phyloP scores from a whole-genome alignment of 1,284 basidiomycete genomes.

The Phylloboletellus chloephorus region DNA sequence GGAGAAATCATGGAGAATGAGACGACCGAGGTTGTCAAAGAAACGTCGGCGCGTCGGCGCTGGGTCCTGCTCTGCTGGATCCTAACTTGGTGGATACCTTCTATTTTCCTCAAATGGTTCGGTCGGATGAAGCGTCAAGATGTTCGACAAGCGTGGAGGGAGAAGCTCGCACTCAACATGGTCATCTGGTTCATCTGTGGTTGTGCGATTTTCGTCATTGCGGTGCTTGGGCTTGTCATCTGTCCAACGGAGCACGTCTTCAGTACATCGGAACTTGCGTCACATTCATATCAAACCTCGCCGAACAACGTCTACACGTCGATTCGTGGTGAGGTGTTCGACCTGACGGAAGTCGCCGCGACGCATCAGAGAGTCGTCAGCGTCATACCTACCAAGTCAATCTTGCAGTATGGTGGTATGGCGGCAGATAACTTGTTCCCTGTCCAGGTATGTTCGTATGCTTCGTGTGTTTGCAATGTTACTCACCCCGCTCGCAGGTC shows the following conservation, averaged over 20 bases:
- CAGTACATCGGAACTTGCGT: constrained; percentile 69
- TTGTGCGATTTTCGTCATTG: constrained; percentile 89
- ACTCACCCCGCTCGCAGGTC: constrained; percentile 47
- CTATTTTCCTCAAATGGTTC: constrained; percentile 60
- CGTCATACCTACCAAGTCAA: constrained; percentile 70
- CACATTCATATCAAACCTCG: constrained; percentile 60
- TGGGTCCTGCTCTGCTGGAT: constrained; percentile 90
- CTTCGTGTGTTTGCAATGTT: background rate
- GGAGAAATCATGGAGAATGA: constrained; percentile 81
- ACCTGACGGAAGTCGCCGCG: constrained; percentile 56
- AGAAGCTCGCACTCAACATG: constrained; percentile 94
- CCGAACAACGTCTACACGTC: constrained; percentile 76
- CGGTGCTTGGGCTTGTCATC: constrained; percentile 82
- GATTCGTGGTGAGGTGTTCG: constrained; percentile 92
- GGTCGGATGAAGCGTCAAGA: constrained; percentile 94
- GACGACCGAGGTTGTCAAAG: constrained; percentile 82
- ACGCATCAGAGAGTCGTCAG: constrained; percentile 66
- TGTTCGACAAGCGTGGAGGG: constrained; percentile 93
- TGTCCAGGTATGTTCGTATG: constrained; percentile 64
- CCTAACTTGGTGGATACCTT: constrained; percentile 91
- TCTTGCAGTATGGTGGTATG: constrained; percentile 81
- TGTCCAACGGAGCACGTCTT: constrained; percentile 94
- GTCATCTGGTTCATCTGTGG: constrained; percentile 94
- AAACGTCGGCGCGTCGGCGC: constrained; percentile 70
- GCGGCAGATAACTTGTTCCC: constrained; percentile 84